These are phyloP conservation scores for Apiospora arundinis DNA, from an alignment of 2,329 filamentous ascomycete genomes.

Conservation along the genomic window DNA sequence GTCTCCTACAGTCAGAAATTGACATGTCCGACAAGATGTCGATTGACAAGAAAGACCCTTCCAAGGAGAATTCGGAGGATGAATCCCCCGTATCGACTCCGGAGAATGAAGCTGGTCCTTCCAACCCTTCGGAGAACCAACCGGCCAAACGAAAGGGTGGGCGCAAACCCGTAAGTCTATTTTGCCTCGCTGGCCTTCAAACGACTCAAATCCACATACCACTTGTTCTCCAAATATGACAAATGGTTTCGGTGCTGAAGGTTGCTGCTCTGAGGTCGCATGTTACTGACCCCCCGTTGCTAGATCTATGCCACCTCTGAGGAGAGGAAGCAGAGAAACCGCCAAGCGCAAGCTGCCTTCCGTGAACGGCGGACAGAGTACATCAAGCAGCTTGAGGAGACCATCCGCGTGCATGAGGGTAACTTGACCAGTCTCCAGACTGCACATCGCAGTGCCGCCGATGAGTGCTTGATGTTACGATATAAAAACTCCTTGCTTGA, in stretches of 20 bases:
- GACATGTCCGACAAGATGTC: slow-evolving; percentile 73
- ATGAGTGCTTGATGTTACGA: slow-evolving; percentile 96
- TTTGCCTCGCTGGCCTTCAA: background rate
- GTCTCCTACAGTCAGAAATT: slow-evolving; percentile 43
- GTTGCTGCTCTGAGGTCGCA: background rate
- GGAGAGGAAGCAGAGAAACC: slow-evolving; percentile 95
- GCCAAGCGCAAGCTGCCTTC: slow-evolving; percentile 96
- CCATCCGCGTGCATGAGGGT: slow-evolving; percentile 96
- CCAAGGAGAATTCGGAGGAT: slow-evolving; percentile 66
- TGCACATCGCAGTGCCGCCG: slow-evolving; percentile 90
- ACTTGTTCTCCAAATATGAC: background rate
- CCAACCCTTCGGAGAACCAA: slow-evolving; percentile 57
- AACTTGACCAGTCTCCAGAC: slow-evolving; percentile 91
- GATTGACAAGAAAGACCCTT: slow-evolving; percentile 64
- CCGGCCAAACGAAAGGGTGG: slow-evolving; percentile 96
- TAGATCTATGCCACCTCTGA: slow-evolving; percentile 99
- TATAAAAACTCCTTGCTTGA: slow-evolving; percentile 98
- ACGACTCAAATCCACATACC: background rate
- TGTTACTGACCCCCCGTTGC: slow-evolving; percentile 3
- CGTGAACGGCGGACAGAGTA: slow-evolving; percentile 97
- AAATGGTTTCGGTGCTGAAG: background rate
- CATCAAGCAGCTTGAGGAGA: slow-evolving; percentile 98
- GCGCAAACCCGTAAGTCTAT: slow-evolving; percentile 84
- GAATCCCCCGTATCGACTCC: slow-evolving; percentile 67
- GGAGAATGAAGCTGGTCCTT: slow-evolving; percentile 57